These are phyloP conservation scores for Pichia sp. DNA, from an alignment of 1,139 yeast genomes.

Conservation along the genomic window DNA sequence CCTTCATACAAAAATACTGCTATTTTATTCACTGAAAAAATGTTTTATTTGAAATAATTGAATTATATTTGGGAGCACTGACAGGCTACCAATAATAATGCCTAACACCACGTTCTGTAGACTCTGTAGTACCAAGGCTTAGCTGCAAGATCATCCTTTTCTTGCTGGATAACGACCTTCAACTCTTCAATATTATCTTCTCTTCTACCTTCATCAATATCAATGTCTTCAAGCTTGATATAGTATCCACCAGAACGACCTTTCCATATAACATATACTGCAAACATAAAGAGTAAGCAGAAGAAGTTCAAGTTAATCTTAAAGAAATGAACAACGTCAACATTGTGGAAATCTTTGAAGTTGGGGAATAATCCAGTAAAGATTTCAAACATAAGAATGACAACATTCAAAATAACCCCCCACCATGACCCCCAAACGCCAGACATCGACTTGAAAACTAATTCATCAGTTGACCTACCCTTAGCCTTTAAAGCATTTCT, in stretches of 20 bases:
- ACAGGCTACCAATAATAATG: too few species aligned
- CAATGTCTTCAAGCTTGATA: conserved; percentile 35
- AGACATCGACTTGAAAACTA: conserved; percentile 58
- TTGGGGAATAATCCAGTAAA: conserved; percentile 62
- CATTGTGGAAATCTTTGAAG: conserved; percentile 12
- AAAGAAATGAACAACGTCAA: conserved; percentile 35
- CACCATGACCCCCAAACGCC: conserved; percentile 63
- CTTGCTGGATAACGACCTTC: conserved; percentile 52
- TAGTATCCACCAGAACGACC: conserved; percentile 22
- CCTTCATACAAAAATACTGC: too few species aligned
- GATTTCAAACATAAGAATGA: conserved; percentile 59
- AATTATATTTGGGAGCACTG: too few species aligned
- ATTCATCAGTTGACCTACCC: conserved; percentile 52
- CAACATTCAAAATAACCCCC: conserved; percentile 50
- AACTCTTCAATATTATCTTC: conserved; percentile 51
- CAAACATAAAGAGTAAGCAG: conserved; percentile 39
- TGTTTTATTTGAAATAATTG: too few species aligned
- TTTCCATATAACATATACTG: conserved; percentile 39
- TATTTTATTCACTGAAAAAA: too few species aligned
- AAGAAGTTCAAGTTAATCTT: conserved; percentile 47
- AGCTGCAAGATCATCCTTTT: conserved; percentile 39
- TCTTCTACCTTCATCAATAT: conserved; percentile 61
- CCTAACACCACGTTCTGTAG: conserved; percentile 44
- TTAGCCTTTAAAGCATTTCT: conserved; percentile 60
- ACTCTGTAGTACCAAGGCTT: conserved; percentile 44